Evolutionary conservation across 2,329 filamentous ascomycete species (phyloP), one percentile per base, ranked within the genome.

Genomic region (Huntiella abstrusa): DNA sequence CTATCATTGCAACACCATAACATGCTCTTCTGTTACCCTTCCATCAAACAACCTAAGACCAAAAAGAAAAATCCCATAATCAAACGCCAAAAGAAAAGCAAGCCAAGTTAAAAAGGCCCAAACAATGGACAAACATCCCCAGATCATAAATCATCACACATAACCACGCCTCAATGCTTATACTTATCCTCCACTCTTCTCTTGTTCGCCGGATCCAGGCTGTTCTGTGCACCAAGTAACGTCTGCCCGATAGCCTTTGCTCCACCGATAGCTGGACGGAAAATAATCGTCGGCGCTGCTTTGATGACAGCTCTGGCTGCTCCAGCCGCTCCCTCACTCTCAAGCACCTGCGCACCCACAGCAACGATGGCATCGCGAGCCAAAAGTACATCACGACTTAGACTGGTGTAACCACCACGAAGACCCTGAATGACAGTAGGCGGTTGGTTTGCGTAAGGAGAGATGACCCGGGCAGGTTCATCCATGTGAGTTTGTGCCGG

Each of bases 301-400:
- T 73, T 80, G 51, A 80, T 70, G 13, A 98, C 77, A 1, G 81
- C 87, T 55, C 68, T 77, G 11, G 85, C 84, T 1, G 83, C 85
- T 2, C 83, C 85, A 37, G 77, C 75, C 1, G 88, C 87, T 49
- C 76, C 86, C 16, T 77, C 74, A 55, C 82, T 86, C 56, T 95
- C 86, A 68, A 93, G 80, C 1, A 93, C 75, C 58, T 96, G 88
- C 0, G 81, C 83, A 0, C 91, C 88, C 19, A 98, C 84, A 1
- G 88, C 91, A 55, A 98, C 88, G 49, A 98, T 85, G 7, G 88
- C 91, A 62, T 98, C 86, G 48, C 80, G 71, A 0, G 91, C 84
- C 39, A 87, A 68, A 35, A 88, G 70, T n/a, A 98, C 67, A 59
- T 98, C 92, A 33, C 86, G 75, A 51, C 87, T 78, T 22, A 98